Percentiles rank a stretch among this genome's conserved stretches.
Evolutionary conservation across 495 filamentous ascomycete species (phyloP).

Genomic region (Aspergillus conjunctus): DNA sequence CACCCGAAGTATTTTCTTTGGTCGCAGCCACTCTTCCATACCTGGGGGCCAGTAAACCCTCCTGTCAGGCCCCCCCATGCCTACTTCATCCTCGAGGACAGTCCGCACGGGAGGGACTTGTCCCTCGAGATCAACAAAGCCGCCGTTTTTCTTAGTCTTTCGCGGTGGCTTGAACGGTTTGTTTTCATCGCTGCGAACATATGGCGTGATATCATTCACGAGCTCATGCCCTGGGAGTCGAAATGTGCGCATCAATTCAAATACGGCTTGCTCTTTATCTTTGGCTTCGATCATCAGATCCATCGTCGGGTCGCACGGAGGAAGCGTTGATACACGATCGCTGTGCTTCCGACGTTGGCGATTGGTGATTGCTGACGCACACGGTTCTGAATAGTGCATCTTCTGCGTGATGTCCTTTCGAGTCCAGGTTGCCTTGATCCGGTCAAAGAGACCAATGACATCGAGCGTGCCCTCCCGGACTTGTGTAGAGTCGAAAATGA

Average conservation of each 20-base stretch:
- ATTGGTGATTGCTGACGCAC: conserved; percentile 70
- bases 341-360: conserved; percentile 82
- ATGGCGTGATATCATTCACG: conserved; percentile 77
- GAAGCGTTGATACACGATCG: conserved; percentile 72
- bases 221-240: conserved; percentile 75
- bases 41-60: conserved; percentile 91
- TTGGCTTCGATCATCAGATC: conserved; percentile 99
- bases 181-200: conserved; percentile 78
- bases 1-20: conserved; percentile 71
- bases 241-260: conserved; percentile 88
- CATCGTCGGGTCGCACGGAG: conserved; percentile 79
- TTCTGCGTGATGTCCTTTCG: conserved; percentile 88
- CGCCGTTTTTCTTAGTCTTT: conserved; percentile 47
- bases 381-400: conserved; percentile 93
- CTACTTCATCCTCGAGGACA: conserved; percentile 70
- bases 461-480: conserved; percentile 86
- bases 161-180: conserved; percentile 55
- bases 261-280: conserved; percentile 96
- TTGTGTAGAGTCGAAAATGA: conserved; percentile 71
- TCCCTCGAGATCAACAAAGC: conserved; percentile 53
- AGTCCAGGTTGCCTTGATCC: conserved; percentile 83
- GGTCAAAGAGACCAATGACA: conserved; percentile 67
- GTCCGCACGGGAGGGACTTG: conserved; percentile 44
- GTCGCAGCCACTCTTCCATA: conserved; percentile 88
- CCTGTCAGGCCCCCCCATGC: conserved; percentile 85